Base-by-base conservation (phyloP, 2,329 filamentous ascomycete genomes). In the Hymenoscyphus occultus region DNA sequence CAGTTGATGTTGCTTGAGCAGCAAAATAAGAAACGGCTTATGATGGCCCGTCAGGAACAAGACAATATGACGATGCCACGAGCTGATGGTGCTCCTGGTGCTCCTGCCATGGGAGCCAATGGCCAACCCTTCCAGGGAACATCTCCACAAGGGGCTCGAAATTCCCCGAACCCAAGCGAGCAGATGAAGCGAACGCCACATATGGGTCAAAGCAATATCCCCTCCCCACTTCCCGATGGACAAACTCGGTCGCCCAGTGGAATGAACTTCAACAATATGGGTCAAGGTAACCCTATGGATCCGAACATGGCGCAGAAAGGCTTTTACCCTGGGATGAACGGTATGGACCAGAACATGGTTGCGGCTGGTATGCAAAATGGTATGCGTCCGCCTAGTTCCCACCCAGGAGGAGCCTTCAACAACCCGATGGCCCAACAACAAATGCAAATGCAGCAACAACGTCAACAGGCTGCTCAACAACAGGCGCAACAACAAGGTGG, bases 1-100 rank as follows among this genome's bases (percentile, higher is more conserved):
- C 91, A 94, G 76, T 79, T 94, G 75, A 94, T 93, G 91, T 79
- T 93, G 60, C 83, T 94, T 16, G 91, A 94, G 78, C 91, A 93
- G 77, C 90, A 94, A 78, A 94, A 94, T 73, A 94, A 93, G 82
- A 93, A 93, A 78, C 83, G 91, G 19, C 82, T 94, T 59, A 87
- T 93, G 82, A 92, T 93, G 90, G 91, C 91, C 45, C 86, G 91
- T 19, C 90, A 89, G 74, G 87, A 84, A 74, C 90, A 94, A 76
- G 91, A 93, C 68, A 86, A 80, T 74, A 83, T 88, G 76, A 82
- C 80, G 60, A 80, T 81, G 65, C 80, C 80, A 51, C 68, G 72
- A 31, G 79, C 81, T 45, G 80, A 83, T 62, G 82, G 80, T 39
- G 81, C 82, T 63, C 82, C 85, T n/a, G 82, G 79, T 66, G 84